Evolutionary conservation across 805 yeast genomes (phyloP).

Genomic region (Yarrowia osloensis): DNA sequence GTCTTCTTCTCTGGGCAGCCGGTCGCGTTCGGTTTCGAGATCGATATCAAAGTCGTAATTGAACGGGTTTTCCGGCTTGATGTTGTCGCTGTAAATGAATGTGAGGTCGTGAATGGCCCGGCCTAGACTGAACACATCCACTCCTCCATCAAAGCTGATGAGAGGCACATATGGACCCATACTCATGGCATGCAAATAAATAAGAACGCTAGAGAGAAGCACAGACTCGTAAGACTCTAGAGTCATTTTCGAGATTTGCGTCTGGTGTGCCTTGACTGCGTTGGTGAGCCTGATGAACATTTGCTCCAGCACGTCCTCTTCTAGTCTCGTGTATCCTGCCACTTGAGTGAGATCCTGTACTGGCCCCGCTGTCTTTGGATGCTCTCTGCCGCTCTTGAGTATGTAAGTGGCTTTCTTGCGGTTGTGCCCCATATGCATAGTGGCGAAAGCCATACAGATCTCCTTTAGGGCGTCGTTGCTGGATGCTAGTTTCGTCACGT

Average conservation of each 20-base stretch:
- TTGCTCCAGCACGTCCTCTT: not conserved
- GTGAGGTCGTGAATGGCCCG: not conserved
- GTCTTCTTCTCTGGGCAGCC: slow-evolving; percentile 4
- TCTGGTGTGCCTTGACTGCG: not conserved
- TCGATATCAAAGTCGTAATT: not conserved
- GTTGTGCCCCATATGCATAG: slow-evolving; percentile 15
- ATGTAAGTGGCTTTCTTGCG: not conserved
- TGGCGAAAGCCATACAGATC: slow-evolving; percentile 5
- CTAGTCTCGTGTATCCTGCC: not conserved
- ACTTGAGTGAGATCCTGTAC: not conserved
- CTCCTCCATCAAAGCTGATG: not conserved
- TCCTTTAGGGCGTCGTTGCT: not conserved
- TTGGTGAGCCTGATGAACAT: not conserved
- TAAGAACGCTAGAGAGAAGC: not conserved
- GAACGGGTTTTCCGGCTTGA: not conserved
- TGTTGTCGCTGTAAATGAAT: not conserved
- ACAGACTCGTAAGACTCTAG: not conserved
- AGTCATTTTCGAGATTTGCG: not conserved
- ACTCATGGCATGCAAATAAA: not conserved
- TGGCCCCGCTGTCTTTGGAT: not conserved
- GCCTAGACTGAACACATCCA: not conserved
- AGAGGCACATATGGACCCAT: not conserved
- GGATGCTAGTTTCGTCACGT: not conserved
- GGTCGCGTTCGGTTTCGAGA: not conserved
- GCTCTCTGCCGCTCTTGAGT: not conserved